Evolutionary conservation across 2,329 filamentous ascomycete species (phyloP).

Genomic region (Fusarium nygamai): DNA sequence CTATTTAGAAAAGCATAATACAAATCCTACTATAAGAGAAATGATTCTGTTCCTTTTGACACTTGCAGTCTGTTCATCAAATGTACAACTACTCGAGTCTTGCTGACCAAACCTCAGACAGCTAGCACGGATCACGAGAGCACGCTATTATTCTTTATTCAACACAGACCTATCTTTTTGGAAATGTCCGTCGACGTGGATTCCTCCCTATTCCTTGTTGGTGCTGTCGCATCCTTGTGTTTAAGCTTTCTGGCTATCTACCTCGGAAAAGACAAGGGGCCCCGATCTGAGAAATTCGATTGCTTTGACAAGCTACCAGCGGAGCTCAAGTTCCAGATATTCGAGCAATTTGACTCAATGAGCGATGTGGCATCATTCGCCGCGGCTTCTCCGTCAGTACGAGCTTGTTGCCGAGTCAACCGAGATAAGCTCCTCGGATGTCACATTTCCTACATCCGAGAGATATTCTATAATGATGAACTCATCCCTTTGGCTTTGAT

Average conservation of each 20-base stretch:
- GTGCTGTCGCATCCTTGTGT: no score
- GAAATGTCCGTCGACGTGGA: background rate
- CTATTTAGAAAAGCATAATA: rapidly evolving
- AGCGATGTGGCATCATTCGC: background rate
- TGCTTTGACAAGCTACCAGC: background rate
- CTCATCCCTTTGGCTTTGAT: background rate
- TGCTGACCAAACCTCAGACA: background rate
- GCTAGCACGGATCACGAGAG: no score
- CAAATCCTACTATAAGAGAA: background rate
- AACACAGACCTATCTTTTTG: background rate
- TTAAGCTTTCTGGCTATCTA: background rate
- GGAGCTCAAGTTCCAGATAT: background rate
- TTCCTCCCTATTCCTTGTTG: background rate
- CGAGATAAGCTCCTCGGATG: no score
- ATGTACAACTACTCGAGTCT: background rate
- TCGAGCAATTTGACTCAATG: background rate
- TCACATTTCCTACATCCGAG: background rate
- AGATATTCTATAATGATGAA: background rate
- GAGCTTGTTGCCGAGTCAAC: background rate
- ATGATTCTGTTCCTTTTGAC: background rate
- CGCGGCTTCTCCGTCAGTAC: background rate
- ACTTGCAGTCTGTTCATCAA: background rate
- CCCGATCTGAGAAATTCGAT: rapidly evolving
- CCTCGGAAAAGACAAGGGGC: no score
- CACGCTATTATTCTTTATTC: no score